These are phyloP conservation scores for Fonsecaea pugnacius DNA, from an alignment of 2,329 filamentous ascomycete genomes.

Conservation along the genomic window DNA sequence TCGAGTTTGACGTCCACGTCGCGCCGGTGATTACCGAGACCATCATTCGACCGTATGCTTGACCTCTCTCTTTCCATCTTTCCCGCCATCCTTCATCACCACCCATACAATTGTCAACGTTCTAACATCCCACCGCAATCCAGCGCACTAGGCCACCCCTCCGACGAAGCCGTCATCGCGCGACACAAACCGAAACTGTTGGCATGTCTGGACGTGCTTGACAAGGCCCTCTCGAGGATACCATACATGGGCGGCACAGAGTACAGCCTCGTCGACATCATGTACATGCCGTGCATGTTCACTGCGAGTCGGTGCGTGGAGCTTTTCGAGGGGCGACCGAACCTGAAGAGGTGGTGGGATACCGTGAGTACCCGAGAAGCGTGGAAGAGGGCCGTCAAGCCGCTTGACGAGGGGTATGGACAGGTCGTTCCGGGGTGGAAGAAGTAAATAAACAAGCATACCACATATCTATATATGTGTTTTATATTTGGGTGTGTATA, in stretches of 20 bases:
- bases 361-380: slow-evolving; percentile 8
- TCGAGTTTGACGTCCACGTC: slow-evolving; percentile 10
- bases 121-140: background rate
- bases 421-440: slow-evolving; percentile 10
- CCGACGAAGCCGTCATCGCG: slow-evolving; percentile 7
- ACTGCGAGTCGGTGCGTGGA: background rate
- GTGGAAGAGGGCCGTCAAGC: slow-evolving; percentile 15
- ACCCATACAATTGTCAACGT: background rate
- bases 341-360: slow-evolving; percentile 14
- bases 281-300: slow-evolving; percentile 20
- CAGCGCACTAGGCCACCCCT: slow-evolving; percentile 5
- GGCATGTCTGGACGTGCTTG: slow-evolving; percentile 11
- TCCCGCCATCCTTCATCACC: background rate
- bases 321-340: slow-evolving; percentile 3
- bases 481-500: too few species aligned
- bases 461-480: too few species aligned
- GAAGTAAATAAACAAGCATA: background rate
- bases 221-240: slow-evolving; percentile 11
- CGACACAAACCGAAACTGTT: slow-evolving; percentile 13
- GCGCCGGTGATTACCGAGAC: slow-evolving; percentile 8
- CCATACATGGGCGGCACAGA: slow-evolving; percentile 13
- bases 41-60: slow-evolving; percentile 9
- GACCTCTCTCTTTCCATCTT: background rate
- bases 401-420: slow-evolving; percentile 11
- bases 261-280: slow-evolving; percentile 15